Evolutionary conservation across 306 rosid genomes (phyloP), one percentile per base, ranked within the genome.

Genomic region (Acacia acuminata): DNA sequence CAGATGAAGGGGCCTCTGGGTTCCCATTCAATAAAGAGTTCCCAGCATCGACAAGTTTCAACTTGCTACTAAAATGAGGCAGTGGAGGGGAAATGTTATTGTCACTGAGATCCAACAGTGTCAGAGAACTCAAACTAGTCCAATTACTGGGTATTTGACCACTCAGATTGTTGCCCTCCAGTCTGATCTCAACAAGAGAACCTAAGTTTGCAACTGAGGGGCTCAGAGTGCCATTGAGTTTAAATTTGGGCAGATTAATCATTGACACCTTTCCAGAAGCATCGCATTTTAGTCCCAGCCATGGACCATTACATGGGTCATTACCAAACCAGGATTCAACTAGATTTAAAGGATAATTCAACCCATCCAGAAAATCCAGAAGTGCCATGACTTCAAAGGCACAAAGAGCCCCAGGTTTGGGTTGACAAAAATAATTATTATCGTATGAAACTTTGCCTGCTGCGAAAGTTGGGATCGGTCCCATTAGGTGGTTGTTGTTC

Each of bases 401-500:
- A 68, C 99, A 96, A 63, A 73, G 87, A 77, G 58, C 56, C 80
- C 94, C 97, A 0, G 81, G 82, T 65, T 78, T 40, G 3, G 65
- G n/a, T 24, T 75, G 87, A 86, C 99, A 96, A 79, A 96, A 94
- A 38, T 85, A 27, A 75, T 96, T 94, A 0, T 63, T 77, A 47
- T 22, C 55, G 69, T 3, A 86, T 13, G 77, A 58, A 56, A 68
- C 56, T 16, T 87, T 86, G 12, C 71, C 10, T 0, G 97, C 93
- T 60, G 87, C 88, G 36, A 94, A 92, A n/a, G 73, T 79, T 0
- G 99, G 99, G 58, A 91, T 85, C 40, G 97, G 92, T 81, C 99
- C 99, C 97, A 94, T 94, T 9, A 96, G 82, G 47, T n/a, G 79
- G 75, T 96, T 96, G 68, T 94, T 92, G 90, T 83, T 94, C 93